Evolutionary conservation across 805 yeast species (phyloP).

Genomic region (Candida quercuum): DNA sequence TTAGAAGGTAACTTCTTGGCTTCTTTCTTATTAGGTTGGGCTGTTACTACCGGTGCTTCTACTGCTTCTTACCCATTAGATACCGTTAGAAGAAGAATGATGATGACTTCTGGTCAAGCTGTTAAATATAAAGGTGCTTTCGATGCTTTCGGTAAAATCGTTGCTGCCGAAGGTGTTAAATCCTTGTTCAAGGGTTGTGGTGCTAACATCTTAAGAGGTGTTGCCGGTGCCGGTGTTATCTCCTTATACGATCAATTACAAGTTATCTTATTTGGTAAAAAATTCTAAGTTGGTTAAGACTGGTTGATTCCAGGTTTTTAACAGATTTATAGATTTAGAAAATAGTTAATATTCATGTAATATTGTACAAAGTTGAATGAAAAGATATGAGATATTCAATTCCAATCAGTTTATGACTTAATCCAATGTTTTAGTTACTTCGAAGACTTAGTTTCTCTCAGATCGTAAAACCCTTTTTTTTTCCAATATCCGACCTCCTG

Average conservation of each 20-base stretch:
- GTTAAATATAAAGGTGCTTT: constrained; percentile 94
- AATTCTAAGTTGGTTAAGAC: constrained; percentile 50
- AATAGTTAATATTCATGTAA: constrained; percentile 14
- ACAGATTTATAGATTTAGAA: constrained; percentile 1
- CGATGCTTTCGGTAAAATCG: constrained; percentile 87
- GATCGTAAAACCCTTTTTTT: no score
- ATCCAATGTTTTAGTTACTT: no score
- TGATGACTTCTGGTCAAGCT: constrained; percentile 99
- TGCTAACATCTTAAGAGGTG: constrained; percentile 99
- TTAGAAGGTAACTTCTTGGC: constrained; percentile 93
- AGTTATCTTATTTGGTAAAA: constrained; percentile 92
- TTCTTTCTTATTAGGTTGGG: constrained; percentile 95
- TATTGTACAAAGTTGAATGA: constrained; percentile 5
- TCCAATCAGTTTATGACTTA: constrained; percentile 1
- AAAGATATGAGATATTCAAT: not conserved
- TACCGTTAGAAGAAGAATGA: constrained; percentile 99
- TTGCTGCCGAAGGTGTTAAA: constrained; percentile 90
- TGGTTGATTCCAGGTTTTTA: constrained; percentile 6
- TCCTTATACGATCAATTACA: constrained; percentile 97
- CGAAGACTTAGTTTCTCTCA: no score
- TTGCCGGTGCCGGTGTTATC: constrained; percentile 99
- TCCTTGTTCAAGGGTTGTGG: constrained; percentile 99
- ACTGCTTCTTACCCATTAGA: constrained; percentile 99
- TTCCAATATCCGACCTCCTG: no score
- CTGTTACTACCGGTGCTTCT: constrained; percentile 97